Percentiles rank a stretch among this genome's conserved stretches.
Evolutionary conservation across 805 yeast genomes (phyloP).

Genomic region (Priceomyces fermenticarens): DNA sequence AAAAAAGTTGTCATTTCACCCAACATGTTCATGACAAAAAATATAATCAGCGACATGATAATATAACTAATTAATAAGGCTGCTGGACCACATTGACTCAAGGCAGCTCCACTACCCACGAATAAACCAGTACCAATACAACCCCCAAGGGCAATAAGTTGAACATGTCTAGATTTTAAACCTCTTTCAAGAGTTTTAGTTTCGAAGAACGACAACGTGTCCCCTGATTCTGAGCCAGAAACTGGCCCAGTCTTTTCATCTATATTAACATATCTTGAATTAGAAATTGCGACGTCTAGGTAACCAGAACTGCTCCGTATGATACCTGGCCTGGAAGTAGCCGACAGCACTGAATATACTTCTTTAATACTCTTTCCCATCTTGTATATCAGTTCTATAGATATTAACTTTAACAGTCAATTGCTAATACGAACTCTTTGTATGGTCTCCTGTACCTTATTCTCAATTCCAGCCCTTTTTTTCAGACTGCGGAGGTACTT

Average conservation of each 20-base stretch:
- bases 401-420: too few species aligned
- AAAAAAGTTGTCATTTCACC: conserved; percentile 33
- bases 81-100: conserved; percentile 63
- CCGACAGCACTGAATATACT: conserved; percentile 11
- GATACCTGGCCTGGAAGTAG: conserved; percentile 20
- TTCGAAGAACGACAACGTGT: conserved; percentile 15
- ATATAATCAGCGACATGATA: conserved; percentile 22
- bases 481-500: too few species aligned
- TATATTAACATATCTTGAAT: conserved; percentile 22
- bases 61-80: conserved; percentile 45
- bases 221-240: conserved; percentile 16
- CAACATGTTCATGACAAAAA: conserved; percentile 29
- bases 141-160: conserved; percentile 80
- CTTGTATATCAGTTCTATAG: too few species aligned
- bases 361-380: conserved; percentile 2
- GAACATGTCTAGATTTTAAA: conserved; percentile 50
- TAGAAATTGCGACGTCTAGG: conserved; percentile 24
- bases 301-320: conserved; percentile 22
- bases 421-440: too few species aligned
- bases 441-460: too few species aligned
- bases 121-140: conserved; percentile 75
- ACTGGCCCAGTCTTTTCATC: conserved; percentile 21
- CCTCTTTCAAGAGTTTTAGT: conserved; percentile 32
- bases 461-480: too few species aligned
- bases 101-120: conserved; percentile 61